Conservation (phyloP, 208 protist genomes). For the Crithidia thermophila region DNA sequence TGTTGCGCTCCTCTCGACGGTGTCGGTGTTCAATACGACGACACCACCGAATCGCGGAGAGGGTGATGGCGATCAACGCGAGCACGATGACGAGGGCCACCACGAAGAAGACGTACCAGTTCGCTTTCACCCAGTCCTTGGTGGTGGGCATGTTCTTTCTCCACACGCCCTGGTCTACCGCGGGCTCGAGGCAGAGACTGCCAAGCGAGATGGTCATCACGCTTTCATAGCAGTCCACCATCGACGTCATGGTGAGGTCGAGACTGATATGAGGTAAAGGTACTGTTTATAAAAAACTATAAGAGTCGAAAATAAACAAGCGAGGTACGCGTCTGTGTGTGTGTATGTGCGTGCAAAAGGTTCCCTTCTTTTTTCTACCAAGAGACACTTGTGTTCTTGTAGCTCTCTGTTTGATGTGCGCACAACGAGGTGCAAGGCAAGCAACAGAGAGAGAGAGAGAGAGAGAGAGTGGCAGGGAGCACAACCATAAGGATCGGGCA, state of each 20-base stretch:
- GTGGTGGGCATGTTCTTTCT: slow-evolving; percentile 19
- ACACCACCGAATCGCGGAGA: slow-evolving; percentile 20
- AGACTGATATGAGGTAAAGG: too few relatives aligned
- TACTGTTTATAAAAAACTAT: too few relatives aligned
- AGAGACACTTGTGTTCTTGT: too few relatives aligned
- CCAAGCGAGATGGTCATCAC: background rate
- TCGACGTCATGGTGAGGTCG: background rate
- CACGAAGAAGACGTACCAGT: slow-evolving; percentile 26
- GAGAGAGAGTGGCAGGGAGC: background rate
- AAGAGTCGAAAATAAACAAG: too few relatives aligned
- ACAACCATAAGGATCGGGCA: background rate
- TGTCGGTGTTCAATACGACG: slow-evolving; percentile 10
- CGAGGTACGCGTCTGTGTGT: too few relatives aligned
- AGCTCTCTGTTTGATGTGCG: background rate
- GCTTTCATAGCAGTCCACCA: background rate
- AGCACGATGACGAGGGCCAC: slow-evolving; percentile 1
- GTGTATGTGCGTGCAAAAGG: too few relatives aligned
- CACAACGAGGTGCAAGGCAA: background rate
- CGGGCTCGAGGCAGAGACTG: background rate
- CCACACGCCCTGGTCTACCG: background rate
- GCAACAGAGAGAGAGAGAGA: background rate
- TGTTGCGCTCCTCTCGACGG: slow-evolving; percentile 11
- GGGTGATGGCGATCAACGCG: slow-evolving; percentile 9
- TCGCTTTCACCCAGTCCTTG: slow-evolving; percentile 13
- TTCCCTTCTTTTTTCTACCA: too few relatives aligned